phyloP scores from a whole-genome alignment of 371 early-diverging fungal species.

The Choanephora cucurbitarum region DNA sequence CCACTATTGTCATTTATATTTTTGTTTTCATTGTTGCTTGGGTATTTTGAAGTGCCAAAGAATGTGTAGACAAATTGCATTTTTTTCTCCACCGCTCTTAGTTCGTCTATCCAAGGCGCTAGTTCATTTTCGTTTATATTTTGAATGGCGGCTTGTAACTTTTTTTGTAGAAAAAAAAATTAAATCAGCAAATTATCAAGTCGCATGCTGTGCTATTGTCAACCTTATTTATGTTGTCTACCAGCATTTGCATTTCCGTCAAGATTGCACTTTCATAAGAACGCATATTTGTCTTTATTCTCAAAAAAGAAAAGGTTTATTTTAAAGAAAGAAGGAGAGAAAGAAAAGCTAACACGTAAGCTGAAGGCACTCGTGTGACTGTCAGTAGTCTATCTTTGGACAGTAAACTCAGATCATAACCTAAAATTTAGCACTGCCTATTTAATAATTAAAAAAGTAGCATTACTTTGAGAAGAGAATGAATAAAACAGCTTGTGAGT shows the following conservation, averaged over 20 bases:
- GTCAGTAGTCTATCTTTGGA: no score
- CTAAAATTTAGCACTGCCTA: no score
- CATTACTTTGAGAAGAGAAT: no score
- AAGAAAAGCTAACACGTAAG: no score
- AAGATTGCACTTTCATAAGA: conserved; percentile 46
- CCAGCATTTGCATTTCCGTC: conserved; percentile 33
- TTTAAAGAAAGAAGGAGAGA: background rate
- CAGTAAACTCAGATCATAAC: no score
- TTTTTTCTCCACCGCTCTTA: conserved; percentile 50
- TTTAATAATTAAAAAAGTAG: no score
- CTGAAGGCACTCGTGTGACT: no score
- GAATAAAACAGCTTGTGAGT: no score
- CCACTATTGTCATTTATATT: conserved; percentile 4
- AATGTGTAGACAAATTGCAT: conserved; percentile 49
- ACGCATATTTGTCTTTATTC: conserved; percentile 23
- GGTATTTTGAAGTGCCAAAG: conserved; percentile 50
- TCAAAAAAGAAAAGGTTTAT: no score
- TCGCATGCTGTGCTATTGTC: background rate
- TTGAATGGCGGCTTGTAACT: conserved; percentile 25
- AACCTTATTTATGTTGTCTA: conserved; percentile 39
- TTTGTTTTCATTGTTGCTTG: conserved; percentile 13
- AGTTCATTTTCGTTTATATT: conserved; percentile 44
- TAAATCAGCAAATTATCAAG: no score
- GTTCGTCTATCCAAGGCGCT: conserved; percentile 38
- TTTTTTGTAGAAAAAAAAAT: no score